Conservation (phyloP, 2,329 filamentous ascomycete species). For the Dactylella cylindrospora region DNA sequence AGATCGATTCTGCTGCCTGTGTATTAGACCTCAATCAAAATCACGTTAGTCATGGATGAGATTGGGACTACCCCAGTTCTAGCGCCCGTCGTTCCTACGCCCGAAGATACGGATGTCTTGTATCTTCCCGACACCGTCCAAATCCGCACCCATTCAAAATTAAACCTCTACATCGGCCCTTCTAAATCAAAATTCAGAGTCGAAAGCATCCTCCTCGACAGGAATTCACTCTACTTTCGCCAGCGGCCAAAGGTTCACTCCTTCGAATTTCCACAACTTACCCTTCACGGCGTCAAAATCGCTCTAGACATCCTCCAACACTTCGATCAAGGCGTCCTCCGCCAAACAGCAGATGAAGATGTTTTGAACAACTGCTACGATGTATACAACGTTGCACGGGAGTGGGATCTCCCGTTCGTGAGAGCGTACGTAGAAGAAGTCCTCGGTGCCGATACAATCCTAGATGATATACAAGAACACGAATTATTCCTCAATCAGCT, state of each 20-base stretch:
- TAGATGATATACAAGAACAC: slow-evolving; percentile 3
- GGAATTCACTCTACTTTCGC: slow-evolving; percentile 8
- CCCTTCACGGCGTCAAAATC: slow-evolving; percentile 7
- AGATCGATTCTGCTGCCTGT: neutral
- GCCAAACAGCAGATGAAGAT: neutral
- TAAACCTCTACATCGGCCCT: slow-evolving; percentile 8
- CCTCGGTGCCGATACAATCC: neutral
- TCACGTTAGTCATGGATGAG: neutral
- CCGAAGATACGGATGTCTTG: neutral
- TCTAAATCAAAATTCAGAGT: slow-evolving; percentile 2
- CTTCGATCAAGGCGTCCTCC: neutral
- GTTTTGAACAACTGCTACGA: slow-evolving; percentile 12
- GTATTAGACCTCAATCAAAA: neutral
- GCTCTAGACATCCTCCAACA: slow-evolving; percentile 1
- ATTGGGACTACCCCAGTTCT: neutral
- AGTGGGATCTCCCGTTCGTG: slow-evolving; percentile 10
- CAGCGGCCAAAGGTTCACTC: neutral
- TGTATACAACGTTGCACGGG: slow-evolving; percentile 12
- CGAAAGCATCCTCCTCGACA: neutral
- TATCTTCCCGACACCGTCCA: neutral
- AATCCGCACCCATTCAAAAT: neutral
- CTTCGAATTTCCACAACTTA: slow-evolving; percentile 9
- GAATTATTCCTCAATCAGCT: slow-evolving; percentile 13
- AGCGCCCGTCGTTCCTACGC: neutral
- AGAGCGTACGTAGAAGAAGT: slow-evolving; percentile 8